phyloP scores from a whole-genome alignment of 495 filamentous ascomycete species.

The Amphirosellinia nigrospora region DNA sequence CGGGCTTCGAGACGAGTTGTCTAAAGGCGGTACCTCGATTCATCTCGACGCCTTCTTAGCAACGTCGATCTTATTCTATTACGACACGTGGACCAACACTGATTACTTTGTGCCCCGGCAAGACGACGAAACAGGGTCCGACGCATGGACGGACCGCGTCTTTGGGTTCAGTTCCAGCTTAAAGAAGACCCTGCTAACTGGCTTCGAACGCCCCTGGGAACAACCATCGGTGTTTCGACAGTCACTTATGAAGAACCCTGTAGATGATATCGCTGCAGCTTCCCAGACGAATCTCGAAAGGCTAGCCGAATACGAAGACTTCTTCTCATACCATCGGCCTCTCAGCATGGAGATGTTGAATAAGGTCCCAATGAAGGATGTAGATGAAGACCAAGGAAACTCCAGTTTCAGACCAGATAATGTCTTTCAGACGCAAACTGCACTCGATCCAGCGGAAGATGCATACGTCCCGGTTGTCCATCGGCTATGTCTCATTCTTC shows the following conservation, averaged over 20 bases:
- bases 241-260: conserved; percentile 15
- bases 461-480: conserved; percentile 12
- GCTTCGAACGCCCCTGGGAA: conserved; percentile 11
- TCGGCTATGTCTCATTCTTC: conserved; percentile 23
- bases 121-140: background rate
- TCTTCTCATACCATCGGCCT: conserved; percentile 9
- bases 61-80: conserved; percentile 20
- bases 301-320: background rate
- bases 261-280: background rate
- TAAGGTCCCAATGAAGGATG: background rate
- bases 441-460: conserved; percentile 5
- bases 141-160: conserved; percentile 18
- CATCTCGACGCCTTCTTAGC: conserved; percentile 25
- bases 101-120: conserved; percentile 14
- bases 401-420: background rate
- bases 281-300: background rate
- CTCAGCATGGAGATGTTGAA: background rate
- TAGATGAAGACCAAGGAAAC: background rate
- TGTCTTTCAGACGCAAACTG: background rate
- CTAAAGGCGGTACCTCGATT: conserved; percentile 5
- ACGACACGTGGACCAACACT: conserved; percentile 28
- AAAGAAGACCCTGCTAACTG: conserved; percentile 19
- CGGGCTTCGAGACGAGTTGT: conserved; percentile 22
- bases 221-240: conserved; percentile 21
- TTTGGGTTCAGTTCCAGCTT: conserved; percentile 24